These are phyloP conservation scores for Fibroporia radiculosa DNA, from an alignment of 768 basidiomycete genomes.

Conservation along the genomic window DNA sequence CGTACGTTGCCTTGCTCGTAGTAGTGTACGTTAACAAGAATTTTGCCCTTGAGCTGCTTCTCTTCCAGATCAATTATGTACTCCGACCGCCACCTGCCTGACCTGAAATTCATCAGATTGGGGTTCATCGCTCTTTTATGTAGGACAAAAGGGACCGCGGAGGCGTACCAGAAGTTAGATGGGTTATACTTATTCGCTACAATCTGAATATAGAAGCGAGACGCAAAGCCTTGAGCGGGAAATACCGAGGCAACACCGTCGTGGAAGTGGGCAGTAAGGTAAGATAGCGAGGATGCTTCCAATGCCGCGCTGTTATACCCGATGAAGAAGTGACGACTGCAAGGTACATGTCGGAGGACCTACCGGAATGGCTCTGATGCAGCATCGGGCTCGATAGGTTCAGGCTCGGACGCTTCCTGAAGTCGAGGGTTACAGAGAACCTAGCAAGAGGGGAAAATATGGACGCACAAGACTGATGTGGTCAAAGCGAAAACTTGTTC, in stretches of 20 bases:
- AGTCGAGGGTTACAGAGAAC: neutral
- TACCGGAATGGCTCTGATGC: conserved; percentile 76
- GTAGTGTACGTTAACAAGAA: conserved; percentile 87
- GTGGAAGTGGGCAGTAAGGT: conserved; percentile 75
- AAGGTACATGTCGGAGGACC: conserved; percentile 7
- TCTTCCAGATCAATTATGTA: conserved; percentile 67
- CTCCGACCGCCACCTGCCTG: conserved; percentile 90
- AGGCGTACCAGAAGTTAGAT: conserved; percentile 78
- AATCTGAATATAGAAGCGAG: conserved; percentile 62
- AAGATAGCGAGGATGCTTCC: conserved; percentile 56
- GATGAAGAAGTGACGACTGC: neutral
- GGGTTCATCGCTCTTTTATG: neutral
- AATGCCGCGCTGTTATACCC: conserved; percentile 71
- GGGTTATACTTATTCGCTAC: conserved; percentile 98
- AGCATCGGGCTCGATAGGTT: conserved; percentile 50
- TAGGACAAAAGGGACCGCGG: neutral
- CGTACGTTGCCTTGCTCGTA: conserved; percentile 95
- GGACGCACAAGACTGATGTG: conserved; percentile 70
- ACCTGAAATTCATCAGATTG: conserved; percentile 41
- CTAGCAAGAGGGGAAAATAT: neutral
- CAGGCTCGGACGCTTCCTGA: conserved; percentile 74
- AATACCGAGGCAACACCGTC: conserved; percentile 76
- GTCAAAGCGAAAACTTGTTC: conserved; percentile 75
- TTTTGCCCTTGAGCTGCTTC: conserved; percentile 58
- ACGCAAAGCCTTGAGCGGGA: conserved; percentile 36